These are phyloP conservation scores for Senna tora DNA, from an alignment of 306 rosid genomes.

Conservation along the genomic window DNA sequence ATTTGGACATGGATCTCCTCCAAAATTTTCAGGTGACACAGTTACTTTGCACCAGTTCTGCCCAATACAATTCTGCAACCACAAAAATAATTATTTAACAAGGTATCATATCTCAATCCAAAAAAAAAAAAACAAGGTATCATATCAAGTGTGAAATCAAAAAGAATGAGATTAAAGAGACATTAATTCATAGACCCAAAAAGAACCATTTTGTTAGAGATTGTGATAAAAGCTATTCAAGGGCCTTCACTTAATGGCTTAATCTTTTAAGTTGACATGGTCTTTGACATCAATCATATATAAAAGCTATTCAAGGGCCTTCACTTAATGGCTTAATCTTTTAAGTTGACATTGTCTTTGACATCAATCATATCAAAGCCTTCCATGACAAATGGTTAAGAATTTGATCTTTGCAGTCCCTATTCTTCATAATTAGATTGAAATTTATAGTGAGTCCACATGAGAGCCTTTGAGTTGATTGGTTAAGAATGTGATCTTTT, in stretches of 20 bases:
- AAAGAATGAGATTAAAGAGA: background rate
- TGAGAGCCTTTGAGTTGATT: background rate
- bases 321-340: too few species aligned
- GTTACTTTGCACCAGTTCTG: constrained; percentile 78
- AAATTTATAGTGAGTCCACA: background rate
- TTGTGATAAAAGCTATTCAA: background rate
- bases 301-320: too few species aligned
- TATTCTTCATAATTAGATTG: background rate
- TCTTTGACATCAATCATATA: background rate
- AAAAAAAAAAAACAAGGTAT: too few species aligned
- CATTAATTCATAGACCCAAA: background rate
- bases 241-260: background rate
- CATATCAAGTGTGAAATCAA: background rate
- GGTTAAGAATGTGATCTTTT: too few species aligned
- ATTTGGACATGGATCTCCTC: constrained; percentile 96
- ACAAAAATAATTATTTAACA: constrained; percentile 20
- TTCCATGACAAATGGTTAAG: too few species aligned
- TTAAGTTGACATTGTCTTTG: background rate
- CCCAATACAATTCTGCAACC: constrained; percentile 85
- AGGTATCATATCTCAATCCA: too few species aligned
- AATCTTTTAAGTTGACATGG: background rate
- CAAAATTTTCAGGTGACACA: constrained; percentile 76
- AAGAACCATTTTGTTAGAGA: constrained; percentile 2
- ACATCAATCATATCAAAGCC: background rate
- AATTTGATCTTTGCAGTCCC: too few species aligned